Evolutionary conservation across 2,329 filamentous ascomycete genomes (phyloP), one percentile per base, ranked within the genome.

Genomic region (Aspergillus sp.): DNA sequence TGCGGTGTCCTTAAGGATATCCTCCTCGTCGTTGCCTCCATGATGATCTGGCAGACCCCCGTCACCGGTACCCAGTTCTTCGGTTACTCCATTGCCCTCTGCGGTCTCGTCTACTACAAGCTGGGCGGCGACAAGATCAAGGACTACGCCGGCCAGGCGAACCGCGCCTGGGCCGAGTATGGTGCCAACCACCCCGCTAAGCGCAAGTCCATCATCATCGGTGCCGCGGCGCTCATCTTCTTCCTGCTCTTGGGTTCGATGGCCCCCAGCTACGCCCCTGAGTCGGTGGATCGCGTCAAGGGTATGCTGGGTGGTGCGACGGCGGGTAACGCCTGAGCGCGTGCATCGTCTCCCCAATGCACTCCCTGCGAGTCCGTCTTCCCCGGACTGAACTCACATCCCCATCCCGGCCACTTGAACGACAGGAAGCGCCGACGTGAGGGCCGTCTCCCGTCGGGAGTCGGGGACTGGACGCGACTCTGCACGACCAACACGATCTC

Each of bases 1-100:
- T 91, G 87, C 54, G 89, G 91, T 70, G 90, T 95, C 59, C 83
- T 94, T 65, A 95, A 95, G 76, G 89, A 91, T 71, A 92, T 95
- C 56, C 83, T 95, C 53, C 85, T 95, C 50, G 89, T 95, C 58
- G 77, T 82, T 55, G 81, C 85, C 53, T 91, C 88, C 49, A 88
- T 94, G 73, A 71, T 89, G 66, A 86, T 93, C 69, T 94, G 89
- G 86, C 78, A 81, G 61, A 90, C 89, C 52, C 81, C 83, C 29
- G 87, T 94, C 65, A 81, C 85, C 17, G 68, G 75, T 20, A 79
- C 91, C 51, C 90, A 95, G 74, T 83, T 85, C 64, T 79, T 92
- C 68, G 90, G 90, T 61, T 95, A 95, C 78, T 77, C 79, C 62
- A 81, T 93, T 64, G 89, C 90, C 36, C 78, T 87, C 16, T 75